Conservation (phyloP, 306 rosid species). For the Carpinus viminea region DNA sequence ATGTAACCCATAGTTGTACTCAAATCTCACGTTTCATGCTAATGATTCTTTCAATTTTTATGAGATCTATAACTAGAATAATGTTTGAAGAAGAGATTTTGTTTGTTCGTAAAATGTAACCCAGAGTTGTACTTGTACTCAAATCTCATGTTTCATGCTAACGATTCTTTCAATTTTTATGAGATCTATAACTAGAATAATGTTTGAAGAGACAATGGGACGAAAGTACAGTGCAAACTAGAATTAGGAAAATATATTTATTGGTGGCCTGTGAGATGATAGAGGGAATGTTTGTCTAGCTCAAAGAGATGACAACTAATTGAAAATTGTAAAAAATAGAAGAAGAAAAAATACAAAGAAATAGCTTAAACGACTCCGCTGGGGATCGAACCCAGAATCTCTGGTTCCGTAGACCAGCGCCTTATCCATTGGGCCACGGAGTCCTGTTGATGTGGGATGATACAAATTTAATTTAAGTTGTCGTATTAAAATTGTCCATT, state of each 20-base stretch:
- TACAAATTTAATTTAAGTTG: no score
- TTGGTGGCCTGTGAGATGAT: no score
- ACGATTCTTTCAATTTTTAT: neutral
- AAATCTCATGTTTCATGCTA: neutral
- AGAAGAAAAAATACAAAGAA: no score
- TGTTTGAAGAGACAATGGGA: neutral
- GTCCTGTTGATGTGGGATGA: neutral
- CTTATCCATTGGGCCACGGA: slow-evolving; percentile 71
- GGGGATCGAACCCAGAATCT: slow-evolving; percentile 75
- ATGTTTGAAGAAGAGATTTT: neutral
- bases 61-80: neutral
- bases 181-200: neutral
- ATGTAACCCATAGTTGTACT: neutral
- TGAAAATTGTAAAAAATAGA: no score
- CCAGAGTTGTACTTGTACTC: neutral
- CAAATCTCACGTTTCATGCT: neutral
- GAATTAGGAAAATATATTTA: no score
- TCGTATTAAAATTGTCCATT: no score
- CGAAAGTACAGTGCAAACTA: neutral
- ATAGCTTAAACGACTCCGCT: slow-evolving; percentile 39
- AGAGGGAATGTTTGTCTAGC: no score
- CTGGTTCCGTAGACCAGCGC: slow-evolving; percentile 73
- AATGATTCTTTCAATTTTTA: neutral
- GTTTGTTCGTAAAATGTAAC: neutral
- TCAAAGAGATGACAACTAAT: no score